Conservation (phyloP, 176 grass and related monocot species). For the Lolium perenne region DNA sequence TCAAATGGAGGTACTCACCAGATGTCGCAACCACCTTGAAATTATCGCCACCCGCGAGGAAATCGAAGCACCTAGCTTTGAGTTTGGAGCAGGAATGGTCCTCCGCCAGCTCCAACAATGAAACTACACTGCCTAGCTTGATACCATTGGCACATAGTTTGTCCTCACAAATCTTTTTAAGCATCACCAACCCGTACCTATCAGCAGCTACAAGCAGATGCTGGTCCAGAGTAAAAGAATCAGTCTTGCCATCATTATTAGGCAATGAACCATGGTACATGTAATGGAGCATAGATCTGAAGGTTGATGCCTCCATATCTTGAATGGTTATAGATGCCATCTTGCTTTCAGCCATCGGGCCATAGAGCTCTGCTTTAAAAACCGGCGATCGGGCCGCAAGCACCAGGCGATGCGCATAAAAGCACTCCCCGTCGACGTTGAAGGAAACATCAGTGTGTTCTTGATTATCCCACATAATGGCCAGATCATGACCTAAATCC, state of each 20-base stretch:
- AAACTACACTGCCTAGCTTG: background rate
- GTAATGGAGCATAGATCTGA: constrained; percentile 5
- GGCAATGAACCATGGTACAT: background rate
- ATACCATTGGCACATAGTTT: background rate
- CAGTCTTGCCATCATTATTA: no score
- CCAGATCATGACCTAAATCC: background rate
- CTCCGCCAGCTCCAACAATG: background rate
- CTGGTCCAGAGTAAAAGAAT: background rate
- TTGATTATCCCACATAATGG: background rate
- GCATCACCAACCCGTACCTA: background rate
- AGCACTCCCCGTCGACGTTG: background rate
- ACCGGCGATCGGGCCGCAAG: background rate
- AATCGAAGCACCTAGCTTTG: background rate
- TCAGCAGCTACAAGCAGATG: background rate
- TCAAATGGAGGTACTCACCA: background rate
- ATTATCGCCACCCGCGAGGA: background rate
- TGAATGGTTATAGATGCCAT: background rate
- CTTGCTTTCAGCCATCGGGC: background rate
- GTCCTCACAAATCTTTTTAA: background rate
- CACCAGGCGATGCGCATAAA: background rate
- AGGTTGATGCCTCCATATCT: background rate
- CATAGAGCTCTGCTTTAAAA: background rate
- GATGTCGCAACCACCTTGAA: background rate
- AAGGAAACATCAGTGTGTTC: background rate
- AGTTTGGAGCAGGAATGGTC: background rate